phyloP scores from a whole-genome alignment of 768 basidiomycete genomes.

The Hygrophoropsis aurantiaca region DNA sequence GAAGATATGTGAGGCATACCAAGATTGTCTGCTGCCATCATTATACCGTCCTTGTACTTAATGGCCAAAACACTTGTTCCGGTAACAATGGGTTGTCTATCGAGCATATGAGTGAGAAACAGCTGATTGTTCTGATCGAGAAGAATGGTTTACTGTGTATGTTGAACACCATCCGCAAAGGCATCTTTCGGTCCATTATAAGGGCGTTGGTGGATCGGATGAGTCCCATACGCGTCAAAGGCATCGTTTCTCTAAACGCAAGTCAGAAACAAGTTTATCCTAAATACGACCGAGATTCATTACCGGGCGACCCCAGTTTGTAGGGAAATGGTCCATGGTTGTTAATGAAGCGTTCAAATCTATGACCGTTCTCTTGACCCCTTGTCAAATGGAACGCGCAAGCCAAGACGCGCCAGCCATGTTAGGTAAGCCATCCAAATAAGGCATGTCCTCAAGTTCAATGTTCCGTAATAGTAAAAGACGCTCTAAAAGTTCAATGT shows the following conservation, averaged over 20 bases:
- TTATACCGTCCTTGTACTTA: constrained; percentile 94
- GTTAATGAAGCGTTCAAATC: constrained; percentile 5
- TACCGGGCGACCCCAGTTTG: constrained; percentile 82
- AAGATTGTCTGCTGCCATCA: constrained; percentile 98
- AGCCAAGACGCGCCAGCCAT: constrained; percentile 9
- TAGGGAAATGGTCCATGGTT: constrained; percentile 80
- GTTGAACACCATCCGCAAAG: constrained; percentile 68
- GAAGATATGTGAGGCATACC: constrained; percentile 47
- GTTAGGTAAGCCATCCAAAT: constrained; percentile 9
- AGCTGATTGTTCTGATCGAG: not conserved
- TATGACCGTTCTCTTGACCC: not conserved
- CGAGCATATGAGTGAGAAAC: not conserved
- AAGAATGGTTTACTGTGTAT: constrained; percentile 67
- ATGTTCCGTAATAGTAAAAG: too few species aligned
- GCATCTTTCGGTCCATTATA: constrained; percentile 48
- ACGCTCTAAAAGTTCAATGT: too few species aligned
- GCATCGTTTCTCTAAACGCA: constrained; percentile 64
- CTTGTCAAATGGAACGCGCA: constrained; percentile 18
- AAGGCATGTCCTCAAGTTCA: constrained; percentile 1
- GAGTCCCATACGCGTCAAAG: constrained; percentile 74
- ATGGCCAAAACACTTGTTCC: constrained; percentile 95
- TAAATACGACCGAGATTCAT: constrained; percentile 19
- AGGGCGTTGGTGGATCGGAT: constrained; percentile 67
- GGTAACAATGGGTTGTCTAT: constrained; percentile 90
- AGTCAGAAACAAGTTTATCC: not conserved